Base-by-base conservation (phyloP, 1,284 basidiomycete genomes). In the Tremellales sp. region DNA sequence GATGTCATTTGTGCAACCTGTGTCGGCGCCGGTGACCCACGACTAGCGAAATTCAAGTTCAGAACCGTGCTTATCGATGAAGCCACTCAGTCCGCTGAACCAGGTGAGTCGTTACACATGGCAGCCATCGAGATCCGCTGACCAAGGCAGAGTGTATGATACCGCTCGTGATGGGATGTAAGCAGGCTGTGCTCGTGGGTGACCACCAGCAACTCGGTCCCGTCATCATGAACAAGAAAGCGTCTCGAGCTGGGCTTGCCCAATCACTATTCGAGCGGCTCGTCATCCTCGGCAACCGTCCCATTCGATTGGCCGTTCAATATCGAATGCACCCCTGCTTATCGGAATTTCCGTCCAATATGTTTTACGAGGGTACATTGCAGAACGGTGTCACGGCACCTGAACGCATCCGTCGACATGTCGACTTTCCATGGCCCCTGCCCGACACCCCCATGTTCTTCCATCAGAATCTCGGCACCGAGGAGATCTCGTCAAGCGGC, bases 211-310 rank as follows among this genome's bases (percentile, higher is more conserved):
- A 99, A 81, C 84, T 98, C 43, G 96, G 96, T 1, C 96, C 96
- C 8, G 96, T 97, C 61, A 97, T 99, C 72, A 98, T 98, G 96
- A 98, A 97, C 83, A 98, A 97, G 82, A 97, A 98, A 72, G 96
- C 94, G 1, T 96, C 96, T 0, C 85, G 91, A 13, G 96, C 96
- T 0, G 96, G 96, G 25, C 81, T 98, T 39, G 97, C 92, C 0
- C 93, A 97, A 70, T 97, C 93, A 1, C 84, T 99, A 22, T 98
- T 99, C 66, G 96, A 99, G 73, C 87, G 96, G 33, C 84, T 99
- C 45, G 92, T 98, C 58, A 81, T 97, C 44, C 84, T 98, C 48
- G 86, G 87, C 42, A 98, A 98, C 74, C 83, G 91, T 22, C 96
- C 96, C 17, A 98, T 98, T 65, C 91, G 96, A 55, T 82, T 99